Percentiles rank a stretch among this genome's conserved stretches.
Evolutionary conservation across 2,329 filamentous ascomycete genomes (phyloP).

Genomic region (Eurotiales sp.): DNA sequence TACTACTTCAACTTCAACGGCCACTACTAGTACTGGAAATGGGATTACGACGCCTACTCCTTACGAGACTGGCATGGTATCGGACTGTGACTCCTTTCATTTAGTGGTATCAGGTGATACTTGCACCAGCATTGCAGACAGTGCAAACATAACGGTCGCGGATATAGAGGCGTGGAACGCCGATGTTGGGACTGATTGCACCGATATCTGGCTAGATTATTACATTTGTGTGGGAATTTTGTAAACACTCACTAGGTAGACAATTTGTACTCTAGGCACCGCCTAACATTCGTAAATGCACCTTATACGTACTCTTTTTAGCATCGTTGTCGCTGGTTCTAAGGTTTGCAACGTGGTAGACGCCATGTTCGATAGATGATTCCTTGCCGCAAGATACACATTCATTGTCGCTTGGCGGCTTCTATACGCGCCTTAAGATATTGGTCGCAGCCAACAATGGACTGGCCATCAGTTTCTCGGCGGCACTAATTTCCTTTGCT

Average conservation of each 20-base stretch:
- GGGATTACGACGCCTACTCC: neutral
- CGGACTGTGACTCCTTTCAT: constrained; percentile 9
- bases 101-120: constrained; percentile 16
- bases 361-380: no score
- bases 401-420: constrained; percentile 79
- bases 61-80: constrained; percentile 12
- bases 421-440: constrained; percentile 91
- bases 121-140: constrained; percentile 23
- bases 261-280: no score
- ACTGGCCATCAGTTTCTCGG: constrained; percentile 80
- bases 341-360: no score
- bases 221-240: constrained; percentile 14
- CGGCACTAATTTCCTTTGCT: constrained; percentile 76
- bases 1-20: constrained; percentile 3
- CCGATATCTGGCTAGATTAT: constrained; percentile 12
- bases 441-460: constrained; percentile 89
- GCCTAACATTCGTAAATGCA: no score
- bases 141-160: constrained; percentile 20
- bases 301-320: no score
- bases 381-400: no score
- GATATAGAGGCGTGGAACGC: constrained; percentile 29
- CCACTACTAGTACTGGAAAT: constrained; percentile 1
- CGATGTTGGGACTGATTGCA: constrained; percentile 13
- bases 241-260: neutral
- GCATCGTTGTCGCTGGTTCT: no score